Evolutionary conservation across 2,329 filamentous ascomycete species (phyloP).

Genomic region (Pezicula carpinea): DNA sequence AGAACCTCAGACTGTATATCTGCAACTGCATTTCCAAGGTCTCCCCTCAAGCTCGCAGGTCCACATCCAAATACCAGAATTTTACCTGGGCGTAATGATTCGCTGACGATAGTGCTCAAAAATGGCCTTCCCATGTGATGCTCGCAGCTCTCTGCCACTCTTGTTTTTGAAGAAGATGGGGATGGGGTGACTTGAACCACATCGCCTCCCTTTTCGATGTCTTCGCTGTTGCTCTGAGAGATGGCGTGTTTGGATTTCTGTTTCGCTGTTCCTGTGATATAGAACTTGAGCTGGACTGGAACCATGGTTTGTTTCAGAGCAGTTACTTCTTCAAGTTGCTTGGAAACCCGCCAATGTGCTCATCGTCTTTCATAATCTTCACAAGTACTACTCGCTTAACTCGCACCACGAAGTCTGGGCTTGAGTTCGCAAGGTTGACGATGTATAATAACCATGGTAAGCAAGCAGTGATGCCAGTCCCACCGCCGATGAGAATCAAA

Average conservation of each 20-base stretch:
- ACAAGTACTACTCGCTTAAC: slow-evolving; percentile 8
- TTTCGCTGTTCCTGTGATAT: neutral
- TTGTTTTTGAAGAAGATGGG: neutral
- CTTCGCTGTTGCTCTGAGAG: too few species aligned
- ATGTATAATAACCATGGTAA: slow-evolving; percentile 15
- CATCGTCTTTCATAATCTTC: slow-evolving; percentile 13
- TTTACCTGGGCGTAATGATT: neutral
- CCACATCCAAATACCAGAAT: slow-evolving; percentile 14
- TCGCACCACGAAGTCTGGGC: neutral
- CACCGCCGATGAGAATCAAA: slow-evolving; percentile 19
- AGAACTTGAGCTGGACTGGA: neutral
- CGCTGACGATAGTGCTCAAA: slow-evolving; percentile 1
- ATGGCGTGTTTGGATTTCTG: too few species aligned
- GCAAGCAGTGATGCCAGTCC: slow-evolving; percentile 13
- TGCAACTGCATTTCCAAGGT: slow-evolving; percentile 19
- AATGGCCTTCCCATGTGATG: slow-evolving; percentile 1
- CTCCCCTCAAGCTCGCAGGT: slow-evolving; percentile 16
- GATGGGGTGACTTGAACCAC: too few species aligned
- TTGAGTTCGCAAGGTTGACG: slow-evolving; percentile 2
- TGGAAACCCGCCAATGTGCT: neutral
- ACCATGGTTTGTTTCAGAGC: neutral
- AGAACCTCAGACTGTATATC: slow-evolving; percentile 16
- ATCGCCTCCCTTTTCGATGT: too few species aligned
- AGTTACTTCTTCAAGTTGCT: neutral
- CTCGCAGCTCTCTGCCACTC: slow-evolving; percentile 4